Evolutionary conservation across 352 stramenopile species (phyloP), one percentile per base, ranked within the genome.

Genomic region (Aphanomyces cochlioides): DNA sequence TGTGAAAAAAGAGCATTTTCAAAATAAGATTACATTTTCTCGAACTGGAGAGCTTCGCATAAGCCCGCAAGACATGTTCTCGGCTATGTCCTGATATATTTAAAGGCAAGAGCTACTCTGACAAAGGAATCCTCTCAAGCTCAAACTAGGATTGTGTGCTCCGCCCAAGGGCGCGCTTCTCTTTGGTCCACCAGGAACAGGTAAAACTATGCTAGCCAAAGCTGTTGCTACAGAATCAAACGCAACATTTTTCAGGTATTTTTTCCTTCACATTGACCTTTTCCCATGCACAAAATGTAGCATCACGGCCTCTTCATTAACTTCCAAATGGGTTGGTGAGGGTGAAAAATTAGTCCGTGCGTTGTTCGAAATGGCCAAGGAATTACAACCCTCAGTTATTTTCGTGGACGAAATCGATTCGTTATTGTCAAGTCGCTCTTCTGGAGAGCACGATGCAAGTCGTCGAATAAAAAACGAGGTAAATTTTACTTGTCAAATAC

Each of bases 311-410:
- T 96, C 90, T 5, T 88, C 87, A 4, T 74, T 97, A 48, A 96
- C 90, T 12, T 93, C 84, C 56, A 97, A 96, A 56, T 97, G 89
- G 89, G 87, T 96, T 17, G 90, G 90, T 4, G 86, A 97, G 75
- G 86, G 89, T 34, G 96, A 99, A 77, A 98, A 99, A 73, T 77
- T 99, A 36, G 86, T 99, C 38, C 76, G 90, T 28, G 90, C 90
- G 13, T 82, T 99, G 1, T 99, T 99, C 67, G 74, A 85, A 36
- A 90, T 97, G 74, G 96, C 95, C 4, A 78, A 84, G 6, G 88
- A 95, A 59, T 74, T 92, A 1, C 84, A 92, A 56, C 89, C 89
- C 1, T 80, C 85, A 4, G 89, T 97, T 36, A 88, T 97, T 21
- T 97, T 97, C 53, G 84, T 97, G 60, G 90, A 97, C 56, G 90